Base-by-base conservation (phyloP, 805 yeast species). In the Kregervanrija delftensis region DNA sequence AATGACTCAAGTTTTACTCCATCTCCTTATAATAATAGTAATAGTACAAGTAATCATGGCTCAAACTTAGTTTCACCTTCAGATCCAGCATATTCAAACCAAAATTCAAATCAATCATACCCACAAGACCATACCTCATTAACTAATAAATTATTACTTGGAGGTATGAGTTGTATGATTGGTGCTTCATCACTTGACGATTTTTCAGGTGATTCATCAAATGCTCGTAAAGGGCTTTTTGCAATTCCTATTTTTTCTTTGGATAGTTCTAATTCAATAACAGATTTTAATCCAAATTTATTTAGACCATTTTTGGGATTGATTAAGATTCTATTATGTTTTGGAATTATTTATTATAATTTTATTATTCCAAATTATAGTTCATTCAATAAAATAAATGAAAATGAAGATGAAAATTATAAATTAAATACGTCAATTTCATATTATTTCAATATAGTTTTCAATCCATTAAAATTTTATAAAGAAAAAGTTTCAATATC, bases 151-250 rank as follows among this genome's bases (percentile, higher is more conserved):
- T 55, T 76, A 28, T 58, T 82, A 37, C 56, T 82, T 49, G 87
- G 86, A 12, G 83, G 86, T 15, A 67, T 81, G 68, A 81, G 84
- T 17, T 69, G 80, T 42, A 70, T 81, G 54, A 71, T 79, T 64
- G 86, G 86, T 28, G 72, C 83, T 3, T 74, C 83, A 1, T 65
- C 79, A 40, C 67, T 75, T 44, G 77, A 76, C 43, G 83, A 78
- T 39, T 66, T 71, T 40, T 66, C 56, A 13, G 41, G 43, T 17
- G 35, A 46, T 10, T 37, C 49, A 2, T 35, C 51, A 9, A 51
- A 48, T 34, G 44, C 40, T 35, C 55, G 57, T 40, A 55, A 57
- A 41, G 59, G 64, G 3, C 46, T 62, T 13, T 61, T 59, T 48
- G 52, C 65, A 3, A 42, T 63, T 34, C 67, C 67, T 8, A 51